Base-by-base conservation (phyloP, 2,329 filamentous ascomycete genomes). In the Ceratocystis variospora region DNA sequence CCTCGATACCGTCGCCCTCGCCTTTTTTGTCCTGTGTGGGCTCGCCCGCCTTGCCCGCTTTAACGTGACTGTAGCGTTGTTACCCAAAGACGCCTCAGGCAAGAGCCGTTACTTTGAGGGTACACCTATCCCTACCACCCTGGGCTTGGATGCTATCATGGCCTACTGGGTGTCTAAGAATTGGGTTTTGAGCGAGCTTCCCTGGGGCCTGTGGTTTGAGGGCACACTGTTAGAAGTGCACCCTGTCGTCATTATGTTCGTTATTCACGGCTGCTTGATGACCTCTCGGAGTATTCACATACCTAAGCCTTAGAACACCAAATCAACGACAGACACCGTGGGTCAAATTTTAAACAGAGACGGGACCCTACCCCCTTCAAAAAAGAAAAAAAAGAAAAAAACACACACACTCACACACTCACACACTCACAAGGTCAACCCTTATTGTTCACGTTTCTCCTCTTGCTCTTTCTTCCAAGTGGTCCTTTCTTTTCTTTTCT, bases 61-160 rank as follows among this genome's bases (percentile, higher is more conserved):
- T 85, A 99, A 99, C 76, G 94, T 99, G 63, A 97, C 94, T 10
- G 92, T 94, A 46, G 82, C 86, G 45, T 86, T 87, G 71, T 83
- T 99, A 12, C 94, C 94, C 69, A 96, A 97, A 77, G 94, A 99
- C 74, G 87, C 86, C 62, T 84, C 83, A 0, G 94, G 94, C 71
- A 99, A 99, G 79, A 90, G 89, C 68, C 84, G 88, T 73, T 99
- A 96, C 78, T 99, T 99, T 71, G 94, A 99, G 78, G 94, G 94
- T 71, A 96, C 93, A 0, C 94, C 94, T 0, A 96, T 97, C 72
- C 94, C 94, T 0, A 97, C 91, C 2, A 92, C 89, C 28, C 79
- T 97, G 28, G 86, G 82, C 1, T 85, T 96, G 71, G 90, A 90
- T 69, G 84, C 81, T 15, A 72, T 96, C 67, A 96, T 97, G 89